Evolutionary conservation across 1,139 yeast genomes (phyloP), one percentile per base, ranked within the genome.

Genomic region (Debaryomyces udenii): DNA sequence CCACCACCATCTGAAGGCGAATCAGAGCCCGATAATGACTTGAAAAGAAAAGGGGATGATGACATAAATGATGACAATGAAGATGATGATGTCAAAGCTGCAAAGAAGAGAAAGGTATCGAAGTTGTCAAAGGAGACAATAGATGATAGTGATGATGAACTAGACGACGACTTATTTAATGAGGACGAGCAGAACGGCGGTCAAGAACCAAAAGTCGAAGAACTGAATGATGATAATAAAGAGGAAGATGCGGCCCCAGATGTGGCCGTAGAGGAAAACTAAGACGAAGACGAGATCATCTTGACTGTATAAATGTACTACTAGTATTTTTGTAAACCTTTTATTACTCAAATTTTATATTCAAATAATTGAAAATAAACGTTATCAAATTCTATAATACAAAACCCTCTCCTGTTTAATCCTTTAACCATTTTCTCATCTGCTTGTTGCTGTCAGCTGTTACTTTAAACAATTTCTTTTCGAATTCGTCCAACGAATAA

Each of bases 401-500:
- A 37, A 28, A 39, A 27, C n/a, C 24, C 33, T 27, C 23, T 22
- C 23, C 30, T 35, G 24, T 33, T 32, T 45, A 57, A 14, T 53
- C 59, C 33, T 55, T 53, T 26, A 62, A 61, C 95, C 96, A 88
- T 38, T 64, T 70, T 53, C 83, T 77, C 69, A 83, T 70, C 41
- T 80, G 80, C 50, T 79, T 80, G 49, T 81, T 78, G 34, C 86
- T 75, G 38, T 77, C 83, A 44, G 84, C 80, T 2, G 89, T 76
- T 6, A 65, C 59, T 48, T 71, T 77, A 62, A 79, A 87, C 41
- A 88, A 54, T 35, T 62, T 63, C 57, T 77, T 79, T 55, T 89
- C 96, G 58, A 79, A 85, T 54, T 83, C 93, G 56, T 90, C 96
- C 49, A 89, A 67, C 10, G 83, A 80, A 47, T 76, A 68, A 41